Evolutionary conservation across 2,329 filamentous ascomycete species (phyloP).

Genomic region (Volutella citrinella): DNA sequence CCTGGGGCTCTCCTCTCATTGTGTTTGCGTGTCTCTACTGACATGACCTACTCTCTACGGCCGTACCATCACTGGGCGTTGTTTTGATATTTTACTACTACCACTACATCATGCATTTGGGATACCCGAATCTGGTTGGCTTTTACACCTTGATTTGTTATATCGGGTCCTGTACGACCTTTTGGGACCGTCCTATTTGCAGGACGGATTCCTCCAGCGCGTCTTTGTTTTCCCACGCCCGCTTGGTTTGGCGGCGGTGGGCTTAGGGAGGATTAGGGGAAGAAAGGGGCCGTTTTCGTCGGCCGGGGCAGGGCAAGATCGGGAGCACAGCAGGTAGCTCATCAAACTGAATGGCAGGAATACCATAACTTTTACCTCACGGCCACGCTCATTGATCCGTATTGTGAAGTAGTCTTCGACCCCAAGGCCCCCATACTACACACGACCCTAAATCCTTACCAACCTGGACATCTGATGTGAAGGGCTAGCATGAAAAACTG

Average conservation of each 20-base stretch:
- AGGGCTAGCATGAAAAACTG: background rate
- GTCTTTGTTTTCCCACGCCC: too few species aligned
- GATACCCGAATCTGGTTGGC: constrained; percentile 16
- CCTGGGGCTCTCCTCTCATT: constrained; percentile 9
- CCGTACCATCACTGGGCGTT: constrained; percentile 17
- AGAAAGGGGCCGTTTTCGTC: constrained; percentile 2
- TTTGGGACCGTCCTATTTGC: too few species aligned
- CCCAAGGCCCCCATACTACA: too few species aligned
- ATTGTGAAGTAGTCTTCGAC: too few species aligned
- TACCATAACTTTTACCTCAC: constrained; percentile 33
- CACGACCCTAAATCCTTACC: too few species aligned
- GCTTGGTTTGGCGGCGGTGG: background rate
- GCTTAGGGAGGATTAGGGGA: constrained; percentile 5
- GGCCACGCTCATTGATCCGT: constrained; percentile 3
- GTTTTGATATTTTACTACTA: constrained; percentile 9
- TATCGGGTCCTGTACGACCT: constrained; percentile 1
- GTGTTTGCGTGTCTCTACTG: too few species aligned
- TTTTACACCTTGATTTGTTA: constrained; percentile 4
- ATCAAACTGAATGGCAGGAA: constrained; percentile 35
- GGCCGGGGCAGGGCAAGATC: constrained; percentile 6
- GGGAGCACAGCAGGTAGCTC: constrained; percentile 20
- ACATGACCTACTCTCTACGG: constrained; percentile 2
- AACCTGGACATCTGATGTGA: too few species aligned
- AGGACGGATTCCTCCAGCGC: too few species aligned
- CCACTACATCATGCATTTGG: constrained; percentile 16